Conservation (phyloP, 2,329 filamentous ascomycete species). For the Aspergillus pseudoglaucus region DNA sequence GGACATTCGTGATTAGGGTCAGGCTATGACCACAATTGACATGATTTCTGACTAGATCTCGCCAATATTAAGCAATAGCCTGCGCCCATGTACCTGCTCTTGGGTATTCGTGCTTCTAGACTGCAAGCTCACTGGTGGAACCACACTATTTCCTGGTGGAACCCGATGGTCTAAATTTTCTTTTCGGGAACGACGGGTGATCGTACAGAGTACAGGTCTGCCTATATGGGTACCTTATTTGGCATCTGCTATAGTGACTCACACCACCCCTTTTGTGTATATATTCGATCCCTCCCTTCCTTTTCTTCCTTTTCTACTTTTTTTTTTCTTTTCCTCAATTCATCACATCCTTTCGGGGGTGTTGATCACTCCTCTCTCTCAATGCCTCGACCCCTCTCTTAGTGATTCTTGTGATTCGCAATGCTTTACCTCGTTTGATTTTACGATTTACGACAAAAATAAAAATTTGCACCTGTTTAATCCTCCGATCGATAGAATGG, state of each 20-base stretch:
- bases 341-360: conserved; percentile 33
- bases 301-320: conserved; percentile 1
- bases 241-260: neutral
- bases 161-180: neutral
- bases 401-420: neutral
- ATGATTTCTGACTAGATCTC: too few relatives aligned
- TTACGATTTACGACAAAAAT: neutral
- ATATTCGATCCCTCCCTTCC: neutral
- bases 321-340: conserved; percentile 15
- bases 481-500: conserved; percentile 29
- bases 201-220: neutral
- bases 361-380: conserved; percentile 32
- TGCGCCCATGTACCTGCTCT: neutral
- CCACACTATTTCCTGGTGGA: neutral
- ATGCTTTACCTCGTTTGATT: neutral
- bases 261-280: conserved; percentile 1
- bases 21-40: too few relatives aligned
- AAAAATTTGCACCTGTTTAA: neutral
- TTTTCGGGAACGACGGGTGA: neutral
- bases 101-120: conserved; percentile 1
- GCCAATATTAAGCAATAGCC: too few relatives aligned
- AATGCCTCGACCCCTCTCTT: neutral
- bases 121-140: neutral
- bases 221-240: neutral
- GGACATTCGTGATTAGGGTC: neutral